These are phyloP conservation scores for Colletotrichum sp. DNA, from an alignment of 2,329 filamentous ascomycete genomes.

Conservation along the genomic window DNA sequence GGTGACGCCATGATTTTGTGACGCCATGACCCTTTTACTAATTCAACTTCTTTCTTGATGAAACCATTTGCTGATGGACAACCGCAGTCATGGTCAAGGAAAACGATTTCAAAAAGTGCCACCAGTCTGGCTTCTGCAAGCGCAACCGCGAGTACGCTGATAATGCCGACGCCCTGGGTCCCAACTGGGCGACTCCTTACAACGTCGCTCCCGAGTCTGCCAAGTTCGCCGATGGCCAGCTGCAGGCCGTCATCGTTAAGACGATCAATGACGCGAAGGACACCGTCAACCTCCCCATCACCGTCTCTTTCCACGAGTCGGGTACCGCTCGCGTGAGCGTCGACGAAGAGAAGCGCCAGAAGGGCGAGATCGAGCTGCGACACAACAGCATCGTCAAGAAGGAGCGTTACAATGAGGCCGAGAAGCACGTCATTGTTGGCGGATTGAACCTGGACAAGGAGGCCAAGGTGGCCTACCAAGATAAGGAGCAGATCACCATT, in stretches of 20 bases:
- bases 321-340: conserved; percentile 86
- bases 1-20: neutral
- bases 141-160: conserved; percentile 93
- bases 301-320: conserved; percentile 86
- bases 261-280: conserved; percentile 69
- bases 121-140: conserved; percentile 96
- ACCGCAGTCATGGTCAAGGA: conserved; percentile 83
- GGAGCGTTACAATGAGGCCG: conserved; percentile 92
- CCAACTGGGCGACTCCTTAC: conserved; percentile 83
- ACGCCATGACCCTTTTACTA: neutral
- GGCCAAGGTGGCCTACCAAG: conserved; percentile 71
- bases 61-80: neutral
- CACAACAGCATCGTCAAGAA: conserved; percentile 86
- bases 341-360: conserved; percentile 89
- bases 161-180: conserved; percentile 66
- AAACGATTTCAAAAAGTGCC: conserved; percentile 95
- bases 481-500: conserved; percentile 73
- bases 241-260: conserved; percentile 85
- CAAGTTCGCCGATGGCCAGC: conserved; percentile 77
- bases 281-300: conserved; percentile 80
- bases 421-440: conserved; percentile 85
- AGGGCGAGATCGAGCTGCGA: conserved; percentile 86
- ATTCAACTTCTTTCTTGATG: neutral
- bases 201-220: conserved; percentile 74
- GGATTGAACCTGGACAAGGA: conserved; percentile 75